phyloP scores from a whole-genome alignment of 495 filamentous ascomycete species.

The Hyaloscypha variabilis region DNA sequence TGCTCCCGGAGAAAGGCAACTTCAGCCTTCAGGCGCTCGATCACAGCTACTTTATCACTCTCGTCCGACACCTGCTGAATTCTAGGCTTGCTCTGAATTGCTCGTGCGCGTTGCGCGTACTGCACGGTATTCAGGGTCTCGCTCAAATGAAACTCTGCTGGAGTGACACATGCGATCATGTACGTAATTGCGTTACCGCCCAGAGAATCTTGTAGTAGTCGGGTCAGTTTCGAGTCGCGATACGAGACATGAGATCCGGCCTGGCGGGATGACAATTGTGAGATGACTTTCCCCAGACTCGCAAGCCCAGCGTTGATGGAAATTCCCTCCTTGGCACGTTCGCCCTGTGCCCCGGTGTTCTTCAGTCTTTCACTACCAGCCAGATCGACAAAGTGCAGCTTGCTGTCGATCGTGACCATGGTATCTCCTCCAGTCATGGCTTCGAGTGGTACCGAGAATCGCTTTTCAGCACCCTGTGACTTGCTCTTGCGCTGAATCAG shows the following conservation, averaged over 20 bases:
- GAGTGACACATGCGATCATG: conserved; percentile 99
- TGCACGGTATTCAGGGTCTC: conserved; percentile 97
- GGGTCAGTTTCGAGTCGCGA: conserved; percentile 94
- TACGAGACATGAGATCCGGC: conserved; percentile 94
- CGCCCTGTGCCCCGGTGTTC: conserved; percentile 94
- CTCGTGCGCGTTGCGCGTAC: conserved; percentile 94
- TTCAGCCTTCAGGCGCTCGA: conserved; percentile 92
- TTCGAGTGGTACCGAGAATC: conserved; percentile 88
- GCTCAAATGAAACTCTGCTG: conserved; percentile 95
- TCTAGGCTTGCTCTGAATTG: conserved; percentile 95
- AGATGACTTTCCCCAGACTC: conserved; percentile 96
- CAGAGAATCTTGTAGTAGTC: conserved; percentile 95
- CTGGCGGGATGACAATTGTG: conserved; percentile 90
- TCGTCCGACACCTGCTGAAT: conserved; percentile 93
- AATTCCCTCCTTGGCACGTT: conserved; percentile 95
- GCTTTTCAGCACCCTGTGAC: conserved; percentile 67
- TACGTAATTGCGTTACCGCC: conserved; percentile 98
- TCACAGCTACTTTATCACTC: conserved; percentile 90
- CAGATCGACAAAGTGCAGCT: conserved; percentile 98
- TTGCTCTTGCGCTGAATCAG: conserved; percentile 82
- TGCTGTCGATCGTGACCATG: conserved; percentile 90
- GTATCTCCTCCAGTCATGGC: conserved; percentile 67
- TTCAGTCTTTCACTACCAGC: conserved; percentile 97
- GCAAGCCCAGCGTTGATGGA: conserved; percentile 98
- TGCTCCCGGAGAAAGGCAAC: conserved; percentile 94